A percentile compares a stretch with the other conserved stretches of the same genome.
Evolutionary conservation across 257 asterid species (phyloP).

Genomic region (Thymus quinquecostatus): DNA sequence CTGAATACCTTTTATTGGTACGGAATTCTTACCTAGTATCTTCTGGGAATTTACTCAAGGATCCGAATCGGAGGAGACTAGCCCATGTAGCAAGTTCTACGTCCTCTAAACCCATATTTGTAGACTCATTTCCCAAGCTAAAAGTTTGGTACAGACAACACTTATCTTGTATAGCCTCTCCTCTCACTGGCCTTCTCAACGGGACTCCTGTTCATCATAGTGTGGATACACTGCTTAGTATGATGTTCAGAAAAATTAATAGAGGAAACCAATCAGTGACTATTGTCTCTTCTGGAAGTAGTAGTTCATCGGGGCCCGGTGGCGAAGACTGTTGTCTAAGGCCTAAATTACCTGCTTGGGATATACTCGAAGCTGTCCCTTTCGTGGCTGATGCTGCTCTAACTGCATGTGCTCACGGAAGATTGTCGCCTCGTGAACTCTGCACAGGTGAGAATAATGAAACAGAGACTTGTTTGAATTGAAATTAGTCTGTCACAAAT

Average conservation of each 20-base stretch:
- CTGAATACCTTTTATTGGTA: conserved; percentile 84
- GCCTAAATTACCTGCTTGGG: conserved; percentile 97
- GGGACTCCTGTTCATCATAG: conserved; percentile 83
- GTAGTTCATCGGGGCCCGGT: conserved; percentile 75
- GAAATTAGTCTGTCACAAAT: neutral
- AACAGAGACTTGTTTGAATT: conserved; percentile 1
- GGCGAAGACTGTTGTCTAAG: conserved; percentile 67
- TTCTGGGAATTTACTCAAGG: conserved; percentile 57
- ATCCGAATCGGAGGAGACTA: conserved; percentile 80
- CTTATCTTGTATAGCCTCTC: conserved; percentile 88
- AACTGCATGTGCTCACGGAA: conserved; percentile 92
- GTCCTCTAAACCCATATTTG: conserved; percentile 75
- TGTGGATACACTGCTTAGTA: conserved; percentile 73
- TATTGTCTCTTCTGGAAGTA: conserved; percentile 70
- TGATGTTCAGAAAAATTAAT: conserved; percentile 81
- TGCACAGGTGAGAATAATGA: conserved; percentile 77
- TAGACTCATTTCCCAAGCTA: conserved; percentile 92
- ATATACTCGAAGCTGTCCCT: conserved; percentile 96
- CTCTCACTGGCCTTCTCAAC: conserved; percentile 83
- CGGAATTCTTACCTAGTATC: conserved; percentile 77
- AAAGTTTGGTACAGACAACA: conserved; percentile 98
- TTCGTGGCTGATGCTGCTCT: conserved; percentile 96
- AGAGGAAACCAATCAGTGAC: conserved; percentile 65
- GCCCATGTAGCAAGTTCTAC: conserved; percentile 72
- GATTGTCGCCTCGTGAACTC: conserved; percentile 90